A percentile compares a stretch with the other conserved stretches of the same genome.
Conservation (phyloP, 352 stramenopile genomes). For the Phytopythium chamaehyphon region DNA sequence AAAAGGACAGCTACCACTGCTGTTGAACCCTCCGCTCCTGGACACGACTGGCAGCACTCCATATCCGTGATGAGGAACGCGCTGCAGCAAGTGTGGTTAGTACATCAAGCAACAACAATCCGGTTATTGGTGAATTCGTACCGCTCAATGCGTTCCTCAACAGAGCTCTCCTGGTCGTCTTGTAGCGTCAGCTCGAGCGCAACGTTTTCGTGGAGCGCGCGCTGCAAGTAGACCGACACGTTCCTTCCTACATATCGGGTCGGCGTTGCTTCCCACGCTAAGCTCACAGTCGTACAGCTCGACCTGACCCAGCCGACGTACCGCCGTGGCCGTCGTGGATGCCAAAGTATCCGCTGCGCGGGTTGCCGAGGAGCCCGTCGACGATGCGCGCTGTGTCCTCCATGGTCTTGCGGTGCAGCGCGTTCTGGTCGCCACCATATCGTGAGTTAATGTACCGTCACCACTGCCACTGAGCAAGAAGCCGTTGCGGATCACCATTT, state of each 20-base stretch:
- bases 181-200: constrained; percentile 36
- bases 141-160: constrained; percentile 62
- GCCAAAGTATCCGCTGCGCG: constrained; percentile 67
- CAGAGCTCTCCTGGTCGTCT: constrained; percentile 26
- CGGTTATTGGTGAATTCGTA: constrained; percentile 9
- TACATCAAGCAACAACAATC: not conserved
- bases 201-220: constrained; percentile 59
- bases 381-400: constrained; percentile 75
- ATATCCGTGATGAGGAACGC: constrained; percentile 76
- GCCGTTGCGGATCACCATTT: constrained; percentile 45
- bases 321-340: constrained; percentile 80
- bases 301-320: constrained; percentile 8
- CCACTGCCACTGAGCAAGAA: too few species aligned
- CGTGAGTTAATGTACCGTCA: not conserved
- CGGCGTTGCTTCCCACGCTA: not conserved
- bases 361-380: constrained; percentile 53
- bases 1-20: constrained; percentile 53
- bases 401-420: constrained; percentile 72
- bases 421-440: constrained; percentile 39
- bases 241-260: constrained; percentile 37
- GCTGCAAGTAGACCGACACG: constrained; percentile 68
- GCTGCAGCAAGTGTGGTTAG: constrained; percentile 16
- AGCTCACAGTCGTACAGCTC: not conserved
- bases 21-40: constrained; percentile 50
- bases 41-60: constrained; percentile 56